Percentiles rank a stretch among this genome's conserved stretches.
phyloP scores from a whole-genome alignment of 352 stramenopile species.

The Globisporangium spiculum region DNA sequence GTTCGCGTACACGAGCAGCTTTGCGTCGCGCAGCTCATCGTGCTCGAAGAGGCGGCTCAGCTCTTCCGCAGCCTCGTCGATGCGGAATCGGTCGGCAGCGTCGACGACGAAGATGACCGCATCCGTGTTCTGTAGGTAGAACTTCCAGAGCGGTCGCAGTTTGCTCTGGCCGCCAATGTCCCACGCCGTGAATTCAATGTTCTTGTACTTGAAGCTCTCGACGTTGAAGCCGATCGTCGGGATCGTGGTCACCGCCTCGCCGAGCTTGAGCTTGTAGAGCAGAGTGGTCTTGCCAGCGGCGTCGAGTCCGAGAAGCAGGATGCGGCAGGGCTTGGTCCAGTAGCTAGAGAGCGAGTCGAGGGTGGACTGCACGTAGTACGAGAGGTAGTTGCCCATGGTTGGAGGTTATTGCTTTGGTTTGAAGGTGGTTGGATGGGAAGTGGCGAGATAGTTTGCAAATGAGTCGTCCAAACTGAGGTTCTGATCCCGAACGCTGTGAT shows the following conservation, averaged over 20 bases:
- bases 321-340: slow-evolving; percentile 37
- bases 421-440: neutral
- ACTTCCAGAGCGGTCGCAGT: slow-evolving; percentile 61
- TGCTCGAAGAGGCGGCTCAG: slow-evolving; percentile 41
- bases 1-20: slow-evolving; percentile 45
- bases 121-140: slow-evolving; percentile 67
- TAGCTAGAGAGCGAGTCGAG: slow-evolving; percentile 30
- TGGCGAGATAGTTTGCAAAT: neutral
- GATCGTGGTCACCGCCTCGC: slow-evolving; percentile 58
- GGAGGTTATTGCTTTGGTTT: neutral
- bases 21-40: slow-evolving; percentile 30
- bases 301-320: slow-evolving; percentile 90
- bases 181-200: slow-evolving; percentile 75
- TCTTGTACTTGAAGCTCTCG: slow-evolving; percentile 66
- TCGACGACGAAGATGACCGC: slow-evolving; percentile 88
- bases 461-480: neutral
- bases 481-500: neutral
- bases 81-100: slow-evolving; percentile 40
- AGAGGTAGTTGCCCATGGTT: slow-evolving; percentile 33
- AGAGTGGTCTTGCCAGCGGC: slow-evolving; percentile 95
- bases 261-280: slow-evolving; percentile 85
- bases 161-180: slow-evolving; percentile 79
- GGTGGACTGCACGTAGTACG: slow-evolving; percentile 27
- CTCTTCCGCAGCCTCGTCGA: slow-evolving; percentile 45
- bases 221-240: slow-evolving; percentile 83